These are phyloP conservation scores for Malus sieversii DNA, from an alignment of 306 rosid species.

Conservation along the genomic window DNA sequence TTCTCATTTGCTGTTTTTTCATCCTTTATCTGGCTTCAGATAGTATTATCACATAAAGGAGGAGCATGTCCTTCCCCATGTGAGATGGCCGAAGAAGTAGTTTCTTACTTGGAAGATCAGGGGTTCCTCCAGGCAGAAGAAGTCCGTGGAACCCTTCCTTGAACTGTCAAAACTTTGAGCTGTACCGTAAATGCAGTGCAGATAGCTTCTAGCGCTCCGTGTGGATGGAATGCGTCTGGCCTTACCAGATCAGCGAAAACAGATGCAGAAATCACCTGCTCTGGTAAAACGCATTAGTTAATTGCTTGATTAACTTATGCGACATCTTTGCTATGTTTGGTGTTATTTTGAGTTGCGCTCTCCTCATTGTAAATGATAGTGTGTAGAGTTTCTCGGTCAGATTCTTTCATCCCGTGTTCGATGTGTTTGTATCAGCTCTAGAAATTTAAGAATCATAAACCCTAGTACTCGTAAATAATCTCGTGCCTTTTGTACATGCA, in stretches of 20 bases:
- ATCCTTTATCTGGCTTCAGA: conserved; percentile 24
- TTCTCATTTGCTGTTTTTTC: background rate
- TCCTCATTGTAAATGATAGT: background rate
- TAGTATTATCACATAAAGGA: conserved; percentile 39
- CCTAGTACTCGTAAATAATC: background rate
- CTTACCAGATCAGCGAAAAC: background rate
- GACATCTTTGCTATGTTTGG: background rate
- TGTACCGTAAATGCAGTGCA: background rate
- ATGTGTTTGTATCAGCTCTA: background rate
- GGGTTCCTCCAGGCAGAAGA: conserved; percentile 47
- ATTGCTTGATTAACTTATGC: background rate
- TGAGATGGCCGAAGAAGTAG: conserved; percentile 62
- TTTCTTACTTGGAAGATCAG: conserved; percentile 44
- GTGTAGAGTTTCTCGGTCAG: background rate
- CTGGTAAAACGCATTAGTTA: background rate
- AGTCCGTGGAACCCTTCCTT: background rate
- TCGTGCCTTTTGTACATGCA: background rate
- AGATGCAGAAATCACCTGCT: background rate
- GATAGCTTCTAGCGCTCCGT: background rate
- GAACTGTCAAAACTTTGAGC: background rate
- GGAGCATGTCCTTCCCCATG: conserved; percentile 38
- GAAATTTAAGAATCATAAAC: too few relatives aligned
- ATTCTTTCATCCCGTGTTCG: background rate
- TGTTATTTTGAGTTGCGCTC: background rate
- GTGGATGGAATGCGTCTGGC: background rate